These are phyloP conservation scores for Aspergillus egyptiacus DNA, from an alignment of 495 filamentous ascomycete species.

Conservation along the genomic window DNA sequence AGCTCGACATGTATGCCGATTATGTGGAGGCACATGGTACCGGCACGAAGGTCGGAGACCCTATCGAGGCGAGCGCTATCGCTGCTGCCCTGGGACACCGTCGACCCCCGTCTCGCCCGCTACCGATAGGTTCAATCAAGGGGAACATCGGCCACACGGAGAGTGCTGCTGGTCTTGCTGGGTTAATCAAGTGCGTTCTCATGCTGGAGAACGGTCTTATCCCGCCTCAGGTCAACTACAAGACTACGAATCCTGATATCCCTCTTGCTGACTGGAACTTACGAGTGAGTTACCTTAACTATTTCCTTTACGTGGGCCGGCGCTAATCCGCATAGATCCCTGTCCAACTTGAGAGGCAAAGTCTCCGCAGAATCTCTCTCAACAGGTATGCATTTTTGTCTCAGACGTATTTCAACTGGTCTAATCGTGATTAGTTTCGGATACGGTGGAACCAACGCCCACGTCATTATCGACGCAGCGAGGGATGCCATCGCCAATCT, in stretches of 20 bases:
- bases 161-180: conserved; percentile 19
- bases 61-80: conserved; percentile 13
- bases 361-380: conserved; percentile 6
- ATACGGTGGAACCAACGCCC: conserved; percentile 14
- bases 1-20: conserved; percentile 9
- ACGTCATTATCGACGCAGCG: conserved; percentile 13
- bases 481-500: conserved; percentile 4
- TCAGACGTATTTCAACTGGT: not conserved
- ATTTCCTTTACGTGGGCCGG: not conserved
- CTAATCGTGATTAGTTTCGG: conserved; percentile 5
- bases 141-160: conserved; percentile 10
- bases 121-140: conserved; percentile 10
- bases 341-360: conserved; percentile 6
- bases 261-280: conserved; percentile 23
- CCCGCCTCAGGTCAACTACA: conserved; percentile 19
- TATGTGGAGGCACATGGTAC: conserved; percentile 15
- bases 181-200: conserved; percentile 23
- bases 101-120: conserved; percentile 1
- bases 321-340: conserved; percentile 1
- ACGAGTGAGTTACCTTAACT: conserved; percentile 1
- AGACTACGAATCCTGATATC: conserved; percentile 20
- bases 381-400: not conserved
- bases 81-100: conserved; percentile 4
- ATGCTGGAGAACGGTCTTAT: conserved; percentile 24
- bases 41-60: conserved; percentile 13